These are phyloP conservation scores for Aspergillus neoniger DNA, from an alignment of 2,329 filamentous ascomycete genomes.

Conservation along the genomic window DNA sequence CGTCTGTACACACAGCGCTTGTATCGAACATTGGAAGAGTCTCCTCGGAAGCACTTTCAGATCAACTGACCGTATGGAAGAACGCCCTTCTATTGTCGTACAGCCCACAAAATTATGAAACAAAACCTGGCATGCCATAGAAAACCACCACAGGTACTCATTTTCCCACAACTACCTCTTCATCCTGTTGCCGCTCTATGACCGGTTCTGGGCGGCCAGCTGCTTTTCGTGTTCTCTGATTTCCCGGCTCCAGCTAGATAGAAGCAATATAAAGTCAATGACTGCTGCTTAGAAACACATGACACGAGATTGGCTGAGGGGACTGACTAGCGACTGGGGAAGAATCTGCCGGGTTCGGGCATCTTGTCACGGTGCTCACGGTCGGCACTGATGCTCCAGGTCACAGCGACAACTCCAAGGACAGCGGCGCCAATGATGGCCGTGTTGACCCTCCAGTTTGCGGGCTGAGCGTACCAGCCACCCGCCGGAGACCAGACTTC, in stretches of 20 bases:
- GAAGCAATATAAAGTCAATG: slow-evolving; percentile 20
- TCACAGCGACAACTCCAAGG: slow-evolving; percentile 66
- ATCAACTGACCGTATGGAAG: slow-evolving; percentile 38
- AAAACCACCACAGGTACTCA: slow-evolving; percentile 21
- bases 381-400: slow-evolving; percentile 73
- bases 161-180: slow-evolving; percentile 12
- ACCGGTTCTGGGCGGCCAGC: slow-evolving; percentile 47
- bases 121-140: slow-evolving; percentile 31
- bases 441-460: slow-evolving; percentile 95
- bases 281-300: slow-evolving; percentile 4
- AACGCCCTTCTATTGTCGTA: slow-evolving; percentile 44
- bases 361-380: slow-evolving; percentile 72
- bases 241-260: slow-evolving; percentile 67
- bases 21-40: slow-evolving; percentile 42
- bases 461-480: slow-evolving; percentile 94
- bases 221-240: slow-evolving; percentile 67
- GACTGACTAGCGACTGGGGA: slow-evolving; percentile 79
- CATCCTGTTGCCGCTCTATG: slow-evolving; percentile 28
- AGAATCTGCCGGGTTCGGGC: slow-evolving; percentile 76
- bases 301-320: slow-evolving; percentile 8
- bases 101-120: slow-evolving; percentile 40
- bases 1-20: slow-evolving; percentile 48
- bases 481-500: slow-evolving; percentile 98
- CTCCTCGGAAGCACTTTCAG: slow-evolving; percentile 39
- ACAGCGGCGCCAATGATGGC: slow-evolving; percentile 70